Evolutionary conservation across 257 asterid genomes (phyloP).

Genomic region (Plantago major): DNA sequence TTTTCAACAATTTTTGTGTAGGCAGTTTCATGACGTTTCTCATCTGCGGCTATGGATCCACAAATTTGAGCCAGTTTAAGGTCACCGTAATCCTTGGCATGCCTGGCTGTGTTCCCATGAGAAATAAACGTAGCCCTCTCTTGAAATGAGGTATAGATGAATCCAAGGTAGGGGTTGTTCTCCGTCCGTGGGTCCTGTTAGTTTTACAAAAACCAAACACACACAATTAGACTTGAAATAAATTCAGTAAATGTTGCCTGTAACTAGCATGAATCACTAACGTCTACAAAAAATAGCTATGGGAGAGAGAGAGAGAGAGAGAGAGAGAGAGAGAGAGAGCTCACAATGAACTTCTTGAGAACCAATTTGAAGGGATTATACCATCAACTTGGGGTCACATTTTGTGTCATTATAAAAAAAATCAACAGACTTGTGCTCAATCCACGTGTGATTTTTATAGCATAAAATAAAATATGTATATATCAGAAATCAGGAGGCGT

Average conservation of each 20-base stretch:
- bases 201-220: neutral
- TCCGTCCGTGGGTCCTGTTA: constrained; percentile 51
- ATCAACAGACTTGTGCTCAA: no score
- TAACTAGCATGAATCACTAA: neutral
- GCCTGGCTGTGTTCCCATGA: constrained; percentile 61
- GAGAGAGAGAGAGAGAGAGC: no score
- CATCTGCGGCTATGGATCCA: constrained; percentile 58
- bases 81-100: constrained; percentile 53
- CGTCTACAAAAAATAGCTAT: no score
- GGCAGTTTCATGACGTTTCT: constrained; percentile 60
- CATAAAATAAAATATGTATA: no score
- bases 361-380: no score
- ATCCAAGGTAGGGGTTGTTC: constrained; percentile 59
- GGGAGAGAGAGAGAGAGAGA: no score
- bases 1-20: constrained; percentile 50
- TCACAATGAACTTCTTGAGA: no score
- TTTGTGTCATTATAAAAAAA: no score
- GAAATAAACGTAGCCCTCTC: constrained; percentile 59
- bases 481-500: no score
- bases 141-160: constrained; percentile 59
- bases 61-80: constrained; percentile 53
- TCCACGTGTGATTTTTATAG: no score
- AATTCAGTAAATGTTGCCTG: neutral
- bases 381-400: no score
- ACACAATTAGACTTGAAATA: neutral